Evolutionary conservation across 768 basidiomycete species (phyloP).

Genomic region (Naganishia randhawae): DNA sequence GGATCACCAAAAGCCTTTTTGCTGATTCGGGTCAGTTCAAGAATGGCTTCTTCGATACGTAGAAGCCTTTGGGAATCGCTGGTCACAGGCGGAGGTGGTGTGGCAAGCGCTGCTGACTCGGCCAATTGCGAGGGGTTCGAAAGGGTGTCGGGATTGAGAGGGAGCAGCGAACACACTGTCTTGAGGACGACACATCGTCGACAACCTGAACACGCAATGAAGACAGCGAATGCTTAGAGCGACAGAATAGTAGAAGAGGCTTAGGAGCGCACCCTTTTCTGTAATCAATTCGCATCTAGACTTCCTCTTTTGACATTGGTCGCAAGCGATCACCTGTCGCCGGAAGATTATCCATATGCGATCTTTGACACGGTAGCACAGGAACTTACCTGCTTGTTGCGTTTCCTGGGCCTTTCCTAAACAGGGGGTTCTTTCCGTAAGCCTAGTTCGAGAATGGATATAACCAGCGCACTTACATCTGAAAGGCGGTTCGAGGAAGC

Average conservation of each 20-base stretch:
- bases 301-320: slow-evolving; percentile 11
- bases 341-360: neutral
- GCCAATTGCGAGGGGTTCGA: neutral
- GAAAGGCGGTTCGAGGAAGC: neutral
- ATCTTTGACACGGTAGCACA: neutral
- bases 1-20: neutral
- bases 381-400: slow-evolving; percentile 8
- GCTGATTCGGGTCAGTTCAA: neutral
- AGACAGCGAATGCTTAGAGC: neutral
- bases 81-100: neutral
- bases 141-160: neutral
- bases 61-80: neutral
- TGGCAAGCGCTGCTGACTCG: neutral
- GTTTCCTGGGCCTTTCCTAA: slow-evolving; percentile 4
- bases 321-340: neutral
- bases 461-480: neutral
- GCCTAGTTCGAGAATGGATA: neutral
- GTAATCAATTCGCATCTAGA: slow-evolving; percentile 16
- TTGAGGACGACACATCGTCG: slow-evolving; percentile 8
- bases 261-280: neutral
- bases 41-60: slow-evolving; percentile 1
- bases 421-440: no score
- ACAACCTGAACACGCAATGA: neutral
- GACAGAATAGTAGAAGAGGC: neutral
- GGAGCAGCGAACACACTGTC: slow-evolving; percentile 2